phyloP scores from a whole-genome alignment of 2,329 filamentous ascomycete species.

The Apiospora rasikravindrae region DNA sequence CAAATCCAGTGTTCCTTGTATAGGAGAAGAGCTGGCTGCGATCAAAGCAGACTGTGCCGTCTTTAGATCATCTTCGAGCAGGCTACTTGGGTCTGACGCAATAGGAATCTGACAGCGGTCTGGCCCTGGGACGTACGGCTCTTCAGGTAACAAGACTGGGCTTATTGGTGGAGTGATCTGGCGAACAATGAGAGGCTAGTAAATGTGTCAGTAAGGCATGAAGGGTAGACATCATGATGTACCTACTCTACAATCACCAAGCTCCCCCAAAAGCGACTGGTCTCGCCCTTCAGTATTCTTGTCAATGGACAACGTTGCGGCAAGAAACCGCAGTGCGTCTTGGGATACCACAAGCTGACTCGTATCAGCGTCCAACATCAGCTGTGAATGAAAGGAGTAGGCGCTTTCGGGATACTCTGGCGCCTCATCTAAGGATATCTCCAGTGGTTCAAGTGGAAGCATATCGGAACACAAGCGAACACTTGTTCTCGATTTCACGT shows the following conservation, averaged over 20 bases:
- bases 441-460: constrained; percentile 35
- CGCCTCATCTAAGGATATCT: constrained; percentile 31
- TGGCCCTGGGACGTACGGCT: constrained; percentile 32
- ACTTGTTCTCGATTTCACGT: constrained; percentile 26
- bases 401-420: constrained; percentile 31
- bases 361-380: constrained; percentile 19
- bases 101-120: constrained; percentile 33
- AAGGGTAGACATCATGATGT: constrained; percentile 24
- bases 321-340: constrained; percentile 22
- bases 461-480: constrained; percentile 25
- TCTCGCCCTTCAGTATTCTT: neutral
- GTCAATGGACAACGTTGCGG: constrained; percentile 16
- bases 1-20: constrained; percentile 18
- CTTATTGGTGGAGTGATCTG: constrained; percentile 37
- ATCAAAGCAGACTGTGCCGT: constrained; percentile 30
- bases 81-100: constrained; percentile 33
- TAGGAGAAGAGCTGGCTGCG: constrained; percentile 18
- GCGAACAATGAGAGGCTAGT: constrained; percentile 28
- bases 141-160: constrained; percentile 24
- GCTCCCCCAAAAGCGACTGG: neutral
- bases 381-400: constrained; percentile 24
- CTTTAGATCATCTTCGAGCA: constrained; percentile 35
- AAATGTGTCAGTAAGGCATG: neutral
- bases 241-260: constrained; percentile 19
- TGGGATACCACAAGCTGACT: constrained; percentile 34